These are phyloP conservation scores for Priceomyces carsonii DNA, from an alignment of 805 yeast genomes.

Conservation along the genomic window DNA sequence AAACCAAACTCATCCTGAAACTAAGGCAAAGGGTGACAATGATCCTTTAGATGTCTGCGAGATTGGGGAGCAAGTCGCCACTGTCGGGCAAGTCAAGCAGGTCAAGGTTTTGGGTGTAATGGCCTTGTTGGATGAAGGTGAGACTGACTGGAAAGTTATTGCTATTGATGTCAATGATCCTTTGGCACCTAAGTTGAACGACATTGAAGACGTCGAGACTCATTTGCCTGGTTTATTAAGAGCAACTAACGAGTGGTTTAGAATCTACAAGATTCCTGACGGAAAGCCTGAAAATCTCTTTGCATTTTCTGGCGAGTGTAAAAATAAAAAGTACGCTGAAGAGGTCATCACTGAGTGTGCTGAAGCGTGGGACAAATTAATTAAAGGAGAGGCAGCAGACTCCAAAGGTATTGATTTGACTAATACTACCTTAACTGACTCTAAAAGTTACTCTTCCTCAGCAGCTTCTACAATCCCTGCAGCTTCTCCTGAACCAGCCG, in stretches of 20 bases:
- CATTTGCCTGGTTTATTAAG: slow-evolving; percentile 71
- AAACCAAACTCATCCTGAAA: slow-evolving; percentile 60
- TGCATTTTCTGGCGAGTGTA: slow-evolving; percentile 71
- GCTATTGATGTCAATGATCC: slow-evolving; percentile 71
- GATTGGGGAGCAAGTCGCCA: slow-evolving; percentile 48
- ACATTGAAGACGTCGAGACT: slow-evolving; percentile 65
- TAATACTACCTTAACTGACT: slow-evolving; percentile 66
- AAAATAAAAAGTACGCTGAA: slow-evolving; percentile 58
- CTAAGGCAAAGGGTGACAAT: slow-evolving; percentile 77
- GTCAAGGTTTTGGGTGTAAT: slow-evolving; percentile 74
- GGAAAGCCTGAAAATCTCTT: slow-evolving; percentile 77
- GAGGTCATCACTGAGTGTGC: slow-evolving; percentile 63
- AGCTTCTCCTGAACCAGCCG: slow-evolving; percentile 74
- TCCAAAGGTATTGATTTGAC: slow-evolving; percentile 65
- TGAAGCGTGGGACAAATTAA: slow-evolving; percentile 63
- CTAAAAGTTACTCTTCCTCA: slow-evolving; percentile 51
- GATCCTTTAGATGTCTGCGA: slow-evolving; percentile 83
- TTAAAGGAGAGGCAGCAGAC: slow-evolving; percentile 42
- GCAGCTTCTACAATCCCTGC: slow-evolving; percentile 60
- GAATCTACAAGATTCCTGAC: slow-evolving; percentile 79
- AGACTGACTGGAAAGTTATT: slow-evolving; percentile 91
- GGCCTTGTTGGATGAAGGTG: slow-evolving; percentile 89
- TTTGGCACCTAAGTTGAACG: slow-evolving; percentile 57
- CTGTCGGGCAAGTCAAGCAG: slow-evolving; percentile 54
- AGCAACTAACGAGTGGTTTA: slow-evolving; percentile 76